Evolutionary conservation across 768 basidiomycete species (phyloP).

Genomic region (Termitomyces heimii): DNA sequence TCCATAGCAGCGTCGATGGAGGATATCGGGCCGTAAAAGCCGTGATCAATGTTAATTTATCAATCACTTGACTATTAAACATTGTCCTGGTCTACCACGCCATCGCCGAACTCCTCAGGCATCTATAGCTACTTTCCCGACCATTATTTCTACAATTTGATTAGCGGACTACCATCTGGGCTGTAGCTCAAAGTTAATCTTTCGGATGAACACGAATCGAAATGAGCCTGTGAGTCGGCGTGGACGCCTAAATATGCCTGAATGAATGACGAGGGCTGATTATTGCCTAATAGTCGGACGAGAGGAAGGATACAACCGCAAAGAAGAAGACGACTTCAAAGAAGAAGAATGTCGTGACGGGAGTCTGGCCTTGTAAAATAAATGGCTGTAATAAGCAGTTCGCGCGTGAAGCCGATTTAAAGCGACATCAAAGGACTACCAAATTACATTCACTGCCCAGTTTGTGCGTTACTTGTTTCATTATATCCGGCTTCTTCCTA

Average conservation of each 20-base stretch:
- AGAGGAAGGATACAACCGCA: conserved; percentile 20
- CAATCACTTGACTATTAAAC: conserved; percentile 9
- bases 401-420: conserved; percentile 76
- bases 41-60: conserved; percentile 7
- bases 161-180: background rate
- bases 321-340: conserved; percentile 15
- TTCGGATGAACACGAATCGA: conserved; percentile 17
- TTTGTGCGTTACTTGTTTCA: conserved; percentile 42
- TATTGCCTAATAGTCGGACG: conserved; percentile 17
- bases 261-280: conserved; percentile 10
- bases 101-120: conserved; percentile 6
- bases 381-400: conserved; percentile 80
- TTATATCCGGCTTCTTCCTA: conserved; percentile 1
- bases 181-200: conserved; percentile 13
- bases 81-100: conserved; percentile 8
- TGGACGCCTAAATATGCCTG: conserved; percentile 5
- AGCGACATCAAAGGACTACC: conserved; percentile 76
- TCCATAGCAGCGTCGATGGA: no score
- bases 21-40: background rate
- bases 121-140: conserved; percentile 2
- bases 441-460: conserved; percentile 70
- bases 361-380: conserved; percentile 76
- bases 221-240: conserved; percentile 21
- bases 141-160: background rate
- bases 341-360: conserved; percentile 44